phyloP scores from a whole-genome alignment of 208 protist species.

The Wallacemonas sp. region DNA sequence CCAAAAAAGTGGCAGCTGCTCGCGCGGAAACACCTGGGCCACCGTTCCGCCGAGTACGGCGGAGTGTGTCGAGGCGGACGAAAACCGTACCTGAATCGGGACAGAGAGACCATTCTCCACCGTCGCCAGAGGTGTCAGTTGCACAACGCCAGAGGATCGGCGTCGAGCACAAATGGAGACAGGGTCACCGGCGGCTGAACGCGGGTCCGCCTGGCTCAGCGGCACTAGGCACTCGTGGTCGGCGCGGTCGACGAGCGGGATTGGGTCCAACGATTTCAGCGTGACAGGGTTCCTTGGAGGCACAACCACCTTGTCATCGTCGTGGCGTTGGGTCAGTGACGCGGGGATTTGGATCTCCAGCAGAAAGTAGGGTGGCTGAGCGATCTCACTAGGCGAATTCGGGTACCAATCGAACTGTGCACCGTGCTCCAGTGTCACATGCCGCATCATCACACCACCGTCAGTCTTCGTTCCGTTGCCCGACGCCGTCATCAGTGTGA shows the following conservation, averaged over 20 bases:
- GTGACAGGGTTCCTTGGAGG: too few relatives aligned
- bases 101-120: conserved; percentile 10
- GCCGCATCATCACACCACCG: too few relatives aligned
- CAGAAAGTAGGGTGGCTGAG: neutral
- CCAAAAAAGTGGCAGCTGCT: neutral
- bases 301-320: too few relatives aligned
- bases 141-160: too few relatives aligned
- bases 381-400: neutral
- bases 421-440: conserved; percentile 14
- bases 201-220: too few relatives aligned
- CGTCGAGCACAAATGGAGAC: too few relatives aligned
- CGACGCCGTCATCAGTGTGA: conserved; percentile 1
- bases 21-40: neutral
- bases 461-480: too few relatives aligned
- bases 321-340: conserved; percentile 6
- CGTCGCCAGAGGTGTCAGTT: too few relatives aligned
- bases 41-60: neutral
- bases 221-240: too few relatives aligned
- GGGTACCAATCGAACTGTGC: conserved; percentile 23
- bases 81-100: conserved; percentile 10
- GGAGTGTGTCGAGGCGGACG: neutral
- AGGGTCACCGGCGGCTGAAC: too few relatives aligned
- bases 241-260: too few relatives aligned
- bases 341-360: neutral
- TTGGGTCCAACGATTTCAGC: too few relatives aligned